Percentiles rank a stretch among this genome's conserved stretches.
These are phyloP conservation scores for Ophiosphaerella herpotricha DNA, from an alignment of 2,329 filamentous ascomycete genomes.

Conservation along the genomic window DNA sequence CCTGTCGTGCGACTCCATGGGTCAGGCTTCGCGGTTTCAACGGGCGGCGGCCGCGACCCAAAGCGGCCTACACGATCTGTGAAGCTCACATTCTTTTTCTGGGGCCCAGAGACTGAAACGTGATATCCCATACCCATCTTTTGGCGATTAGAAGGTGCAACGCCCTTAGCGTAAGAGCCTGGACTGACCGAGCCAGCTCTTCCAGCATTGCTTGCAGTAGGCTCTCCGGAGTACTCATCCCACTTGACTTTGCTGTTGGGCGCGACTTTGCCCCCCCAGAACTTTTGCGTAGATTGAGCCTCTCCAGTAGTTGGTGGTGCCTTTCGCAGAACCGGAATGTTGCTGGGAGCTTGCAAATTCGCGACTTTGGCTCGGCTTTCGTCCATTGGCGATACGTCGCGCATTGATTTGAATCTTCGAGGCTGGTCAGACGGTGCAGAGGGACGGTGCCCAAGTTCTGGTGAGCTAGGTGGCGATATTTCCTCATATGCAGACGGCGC, in stretches of 20 bases:
- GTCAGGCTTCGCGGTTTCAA: conserved; percentile 52
- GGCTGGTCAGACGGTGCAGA: conserved; percentile 21
- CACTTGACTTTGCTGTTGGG: conserved; percentile 53
- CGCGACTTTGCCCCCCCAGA: conserved; percentile 43
- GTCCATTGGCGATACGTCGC: conserved; percentile 48
- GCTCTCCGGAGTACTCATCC: conserved; percentile 71
- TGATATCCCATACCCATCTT: conserved; percentile 43
- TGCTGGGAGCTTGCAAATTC: conserved; percentile 18
- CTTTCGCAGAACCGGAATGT: conserved; percentile 43
- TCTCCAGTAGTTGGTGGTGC: conserved; percentile 29
- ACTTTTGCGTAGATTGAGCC: conserved; percentile 34
- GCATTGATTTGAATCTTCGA: conserved; percentile 39
- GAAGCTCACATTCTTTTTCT: conserved; percentile 35
- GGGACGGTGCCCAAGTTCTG: conserved; percentile 37
- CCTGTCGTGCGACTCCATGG: conserved; percentile 77
- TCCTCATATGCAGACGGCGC: conserved; percentile 36
- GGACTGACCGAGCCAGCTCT: conserved; percentile 63
- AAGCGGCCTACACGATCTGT: conserved; percentile 35
- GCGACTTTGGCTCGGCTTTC: conserved; percentile 32
- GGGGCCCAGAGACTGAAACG: conserved; percentile 37
- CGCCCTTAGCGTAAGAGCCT: conserved; percentile 41
- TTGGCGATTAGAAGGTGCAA: conserved; percentile 13
- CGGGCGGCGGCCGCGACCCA: conserved; percentile 30
- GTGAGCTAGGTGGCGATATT: conserved; percentile 46
- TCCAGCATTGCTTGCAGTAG: conserved; percentile 59